Base-by-base conservation (phyloP, 2,329 filamentous ascomycete species). In the Colletotrichum sp. region DNA sequence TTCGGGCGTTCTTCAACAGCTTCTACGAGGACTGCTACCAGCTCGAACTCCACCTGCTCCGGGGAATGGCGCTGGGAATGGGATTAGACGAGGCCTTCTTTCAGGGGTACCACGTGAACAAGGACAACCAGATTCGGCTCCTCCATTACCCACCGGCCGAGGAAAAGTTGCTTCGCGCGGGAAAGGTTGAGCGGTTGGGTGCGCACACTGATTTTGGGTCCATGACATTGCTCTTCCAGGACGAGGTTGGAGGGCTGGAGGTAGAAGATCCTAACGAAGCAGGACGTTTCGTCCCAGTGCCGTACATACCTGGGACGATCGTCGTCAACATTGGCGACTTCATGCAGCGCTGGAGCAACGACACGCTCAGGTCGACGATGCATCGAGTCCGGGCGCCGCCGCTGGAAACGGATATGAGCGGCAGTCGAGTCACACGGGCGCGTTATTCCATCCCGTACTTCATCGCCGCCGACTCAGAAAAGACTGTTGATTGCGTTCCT, bases 361-460 rank as follows among this genome's bases (percentile, higher is more conserved):
- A 83, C 48, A 77, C 77, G 48, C 62, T 87, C 32, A 76, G 75
- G n/a, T 83, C 84, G 13, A 84, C 82, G 2, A 73, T 83, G 56
- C 85, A 86, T 70, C 80, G 72, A 3, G 67, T 66, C 18, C 67
- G 52, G 15, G 72, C 67, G 28, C 72, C 72, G 32, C 72, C 61
- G 79, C 28, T 78, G 7, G 75, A 76, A n/a, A 58, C 74, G 9
- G 38, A 36, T 16, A 69, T 67, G 6, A 64, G 83, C 2, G 79
- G 80, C 3, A 79, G 85, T 48, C 69, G 83, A 5, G 87, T 90
- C 83, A 90, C 88, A 4, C 82, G 83, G 36, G 85, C 87, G 24
- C 83, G 91, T 16, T 92, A 90, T 77, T 92, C 91, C 10, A 92
- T 92, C 68, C 90, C 90, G 1, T 92, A 91, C 79, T 92, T 93